Base-by-base conservation (phyloP, 2,329 filamentous ascomycete genomes). In the Sarocladium oryzae region DNA sequence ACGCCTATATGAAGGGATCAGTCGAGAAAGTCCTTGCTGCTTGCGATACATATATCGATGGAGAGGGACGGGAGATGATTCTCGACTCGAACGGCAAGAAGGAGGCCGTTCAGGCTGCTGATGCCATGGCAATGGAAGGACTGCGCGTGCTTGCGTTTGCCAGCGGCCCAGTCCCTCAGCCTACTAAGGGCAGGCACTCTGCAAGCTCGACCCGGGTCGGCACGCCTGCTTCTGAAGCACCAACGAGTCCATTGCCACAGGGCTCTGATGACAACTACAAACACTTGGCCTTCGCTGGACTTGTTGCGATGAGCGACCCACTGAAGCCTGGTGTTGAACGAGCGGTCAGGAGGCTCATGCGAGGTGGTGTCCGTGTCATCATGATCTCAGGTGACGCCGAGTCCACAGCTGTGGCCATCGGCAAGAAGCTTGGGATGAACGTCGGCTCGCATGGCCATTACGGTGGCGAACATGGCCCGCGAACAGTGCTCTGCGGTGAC, bases 381-480 rank as follows among this genome's bases (percentile, higher is more conserved):
- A 99, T 99, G 93, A 97, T 99, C 58, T 99, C 93, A 9, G 93
- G 93, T 53, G 93, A 99, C 66, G 89, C 93, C 15, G 90, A 97
- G 66, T 89, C 89, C 1, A 99, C 93, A 2, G 93, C 93, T 2
- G 77, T 96, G 41, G 93, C 93, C 1, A 97, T 99, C 64, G 93
- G 89, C 26, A 89, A 81, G 67, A 92, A 96, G 63, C 77, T 99
- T n/a, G 93, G 93, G 36, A 99, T 99, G 89, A 83, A 85, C 2
- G 81, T 97, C 52, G 78, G 77, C 63, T 69, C 79, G 60, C 16
- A 6, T 24, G 46, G 16, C 4, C 30, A 49, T 28, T 24, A 49
- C n/a, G 20, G 32, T 13, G 7, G 10, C 15, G 10, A 13, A 11
- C 26, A 21, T 20, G 43, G 43, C 21, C 30, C 32, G 4, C 30